Conservation (phyloP, 2,329 filamentous ascomycete species). For the Fusarium sp. region DNA sequence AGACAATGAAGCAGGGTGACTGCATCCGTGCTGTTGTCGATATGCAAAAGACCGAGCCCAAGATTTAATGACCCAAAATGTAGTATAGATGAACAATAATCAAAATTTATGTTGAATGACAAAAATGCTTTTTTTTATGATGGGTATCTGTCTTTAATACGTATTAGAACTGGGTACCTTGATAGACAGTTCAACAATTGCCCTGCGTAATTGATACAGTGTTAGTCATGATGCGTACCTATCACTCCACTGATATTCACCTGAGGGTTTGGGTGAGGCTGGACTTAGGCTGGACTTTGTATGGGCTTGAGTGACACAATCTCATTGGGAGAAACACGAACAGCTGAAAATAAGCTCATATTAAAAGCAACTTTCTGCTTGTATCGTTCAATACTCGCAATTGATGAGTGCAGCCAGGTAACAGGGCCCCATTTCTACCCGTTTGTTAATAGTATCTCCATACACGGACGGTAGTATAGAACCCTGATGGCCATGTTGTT, state of each 20-base stretch:
- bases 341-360: neutral
- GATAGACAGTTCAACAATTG: constrained; percentile 22
- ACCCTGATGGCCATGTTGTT: constrained; percentile 15
- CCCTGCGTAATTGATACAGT: constrained; percentile 27
- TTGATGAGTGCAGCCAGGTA: neutral
- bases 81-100: constrained; percentile 45
- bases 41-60: constrained; percentile 59
- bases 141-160: constrained; percentile 22
- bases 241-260: constrained; percentile 12
- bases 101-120: constrained; percentile 37
- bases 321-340: neutral
- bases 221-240: constrained; percentile 11
- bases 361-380: neutral
- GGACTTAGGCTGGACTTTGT: neutral
- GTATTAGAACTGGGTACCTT: constrained; percentile 28
- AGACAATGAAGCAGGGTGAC: constrained; percentile 95
- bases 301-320: neutral
- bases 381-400: too few relatives aligned
- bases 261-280: neutral
- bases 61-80: constrained; percentile 47
- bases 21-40: constrained; percentile 95
- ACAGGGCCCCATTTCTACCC: neutral
- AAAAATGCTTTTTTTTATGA: constrained; percentile 7
- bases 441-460: neutral
- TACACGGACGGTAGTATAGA: neutral